Conservation (phyloP, 352 stramenopile genomes). For the Phytophthora colocasiae region DNA sequence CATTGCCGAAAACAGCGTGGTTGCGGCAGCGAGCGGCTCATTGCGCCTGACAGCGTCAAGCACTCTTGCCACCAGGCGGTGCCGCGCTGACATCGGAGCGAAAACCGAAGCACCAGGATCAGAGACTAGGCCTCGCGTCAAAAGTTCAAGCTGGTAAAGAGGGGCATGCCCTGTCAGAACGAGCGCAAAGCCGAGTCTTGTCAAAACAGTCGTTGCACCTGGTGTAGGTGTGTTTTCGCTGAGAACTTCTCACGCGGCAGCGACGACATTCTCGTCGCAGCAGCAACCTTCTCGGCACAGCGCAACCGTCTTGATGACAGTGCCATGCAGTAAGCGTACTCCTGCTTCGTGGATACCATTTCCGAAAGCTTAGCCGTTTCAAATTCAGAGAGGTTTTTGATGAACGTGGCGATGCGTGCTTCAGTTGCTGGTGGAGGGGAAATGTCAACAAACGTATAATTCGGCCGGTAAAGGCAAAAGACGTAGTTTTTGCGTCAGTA, state of each 20-base stretch:
- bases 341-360: too few species aligned
- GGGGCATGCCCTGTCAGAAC: slow-evolving; percentile 19
- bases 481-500: too few species aligned
- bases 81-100: slow-evolving; percentile 6
- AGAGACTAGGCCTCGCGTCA: slow-evolving; percentile 21
- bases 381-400: too few species aligned
- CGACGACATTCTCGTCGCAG: not conserved
- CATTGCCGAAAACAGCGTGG: not conserved
- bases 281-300: slow-evolving; percentile 5
- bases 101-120: slow-evolving; percentile 26
- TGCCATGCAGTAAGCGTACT: not conserved
- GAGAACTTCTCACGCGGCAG: too few species aligned
- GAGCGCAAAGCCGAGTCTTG: slow-evolving; percentile 19
- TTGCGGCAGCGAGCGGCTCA: not conserved
- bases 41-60: not conserved
- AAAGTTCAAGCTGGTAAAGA: slow-evolving; percentile 33
- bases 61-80: slow-evolving; percentile 4
- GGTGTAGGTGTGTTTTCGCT: slow-evolving; percentile 1
- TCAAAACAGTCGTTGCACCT: slow-evolving; percentile 5
- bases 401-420: slow-evolving; percentile 5
- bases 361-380: too few species aligned
- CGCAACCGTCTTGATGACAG: slow-evolving; percentile 8
- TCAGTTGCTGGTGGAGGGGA: slow-evolving; percentile 32
- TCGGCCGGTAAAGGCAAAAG: too few species aligned
- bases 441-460: too few species aligned